Conservation (phyloP, 306 rosid species). For the Senna siamea region DNA sequence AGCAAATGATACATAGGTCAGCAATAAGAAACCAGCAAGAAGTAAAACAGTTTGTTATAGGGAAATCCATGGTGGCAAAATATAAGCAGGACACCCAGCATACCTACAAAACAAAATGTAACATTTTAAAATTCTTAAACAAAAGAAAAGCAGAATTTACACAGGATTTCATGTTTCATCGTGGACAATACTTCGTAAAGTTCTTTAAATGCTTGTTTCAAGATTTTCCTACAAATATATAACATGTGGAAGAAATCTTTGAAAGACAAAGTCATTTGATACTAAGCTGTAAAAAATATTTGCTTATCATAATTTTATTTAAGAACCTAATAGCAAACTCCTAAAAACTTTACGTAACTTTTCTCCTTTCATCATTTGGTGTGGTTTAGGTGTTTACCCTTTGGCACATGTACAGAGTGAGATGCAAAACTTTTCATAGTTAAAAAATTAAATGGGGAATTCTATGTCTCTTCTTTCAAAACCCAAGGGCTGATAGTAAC, state of each 20-base stretch:
- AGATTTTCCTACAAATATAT: not conserved
- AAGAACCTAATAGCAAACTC: no score
- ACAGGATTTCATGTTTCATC: not conserved
- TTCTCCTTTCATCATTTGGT: no score
- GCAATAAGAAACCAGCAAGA: conserved; percentile 20
- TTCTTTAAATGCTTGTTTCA: no score
- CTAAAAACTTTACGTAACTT: no score
- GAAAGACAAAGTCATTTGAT: not conserved
- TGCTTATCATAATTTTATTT: no score
- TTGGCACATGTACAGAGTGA: no score
- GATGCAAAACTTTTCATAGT: no score
- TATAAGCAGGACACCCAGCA: conserved; percentile 32
- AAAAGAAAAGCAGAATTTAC: not conserved
- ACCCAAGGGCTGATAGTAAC: no score
- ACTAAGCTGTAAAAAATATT: no score
- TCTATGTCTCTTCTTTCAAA: no score
- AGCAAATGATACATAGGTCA: conserved; percentile 36
- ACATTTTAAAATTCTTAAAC: not conserved
- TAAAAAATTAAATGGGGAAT: no score
- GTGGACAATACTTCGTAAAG: not conserved
- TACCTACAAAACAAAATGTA: conserved; percentile 44
- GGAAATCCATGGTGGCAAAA: conserved; percentile 35
- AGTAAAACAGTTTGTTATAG: conserved; percentile 25
- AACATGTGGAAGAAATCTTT: not conserved
- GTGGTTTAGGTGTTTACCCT: no score